Base-by-base conservation (phyloP, 352 stramenopile species). In the Pythium dissimile region DNA sequence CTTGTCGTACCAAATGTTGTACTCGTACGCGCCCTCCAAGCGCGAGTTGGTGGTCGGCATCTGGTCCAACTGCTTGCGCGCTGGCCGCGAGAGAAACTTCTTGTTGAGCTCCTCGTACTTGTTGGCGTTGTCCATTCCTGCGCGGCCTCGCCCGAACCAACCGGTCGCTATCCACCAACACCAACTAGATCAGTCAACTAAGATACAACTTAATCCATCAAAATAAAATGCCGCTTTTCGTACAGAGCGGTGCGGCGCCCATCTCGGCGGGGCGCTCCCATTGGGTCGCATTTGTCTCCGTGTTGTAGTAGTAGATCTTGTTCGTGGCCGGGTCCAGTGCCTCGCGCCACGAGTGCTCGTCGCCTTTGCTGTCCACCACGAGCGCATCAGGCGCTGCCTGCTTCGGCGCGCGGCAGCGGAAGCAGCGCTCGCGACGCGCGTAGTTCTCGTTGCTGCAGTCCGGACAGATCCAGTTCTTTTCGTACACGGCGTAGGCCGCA, bases 1-100 rank as follows among this genome's bases (percentile, higher is more conserved):
- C 72, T 95, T 96, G 61, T 93, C 87, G 71, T 97, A 98, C 89
- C 89, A 98, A 46, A 98, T 97, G 59, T 98, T 98, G 80, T 97
- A 98, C 69, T 97, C 90, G 51, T 97, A 86, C 21, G 84, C 86
- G 24, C 92, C 92, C 69, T 98, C 90, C 12, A 97, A 62, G 42
- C 87, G 89, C 23, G 88, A 86, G 45, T 94, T 94, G 42, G 73
- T 79, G 13, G 75, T 88, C 23, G 83, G 80, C 73, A 97, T 91
- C 54, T 79, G 76, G n/a, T 97, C 89, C 49, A 96, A 67, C 60
- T 98, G 92, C 69, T 96, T 97, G 26, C 86, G 71, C 11, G 92
- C 92, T 1, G 92, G 92, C 8, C 92, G 71, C 23, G 69, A 50
- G 59, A 98, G 53, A 44, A 84, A 98, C 55, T 80, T 75, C 35